Evolutionary conservation across 2,329 filamentous ascomycete genomes (phyloP), one percentile per base, ranked within the genome.

Genomic region (Diaporthe ampelina): DNA sequence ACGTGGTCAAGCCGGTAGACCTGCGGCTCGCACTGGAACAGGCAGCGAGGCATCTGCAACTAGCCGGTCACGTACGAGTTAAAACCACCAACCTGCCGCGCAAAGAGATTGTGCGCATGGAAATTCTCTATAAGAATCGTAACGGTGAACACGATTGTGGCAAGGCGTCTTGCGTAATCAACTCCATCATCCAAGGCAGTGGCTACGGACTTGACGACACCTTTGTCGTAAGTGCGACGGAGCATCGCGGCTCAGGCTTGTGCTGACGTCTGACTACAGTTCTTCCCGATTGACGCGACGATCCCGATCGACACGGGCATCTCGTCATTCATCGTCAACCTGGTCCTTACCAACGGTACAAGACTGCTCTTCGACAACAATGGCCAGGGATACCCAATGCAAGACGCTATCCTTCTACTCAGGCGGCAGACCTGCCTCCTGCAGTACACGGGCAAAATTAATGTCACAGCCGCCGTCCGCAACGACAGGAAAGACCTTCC

Each of bases 271-370:
- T 45, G 26, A 21, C 24, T 45, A 19, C 56, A 70, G 68, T 89
- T 88, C 79, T 87, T 83, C 76, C 85, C 83, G 17, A 79, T 86
- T 50, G 76, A 81, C 43, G 76, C 78, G 59, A 81, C 88, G 73
- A 86, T 94, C 78, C 79, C 88, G 76, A 83, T 90, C 78, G 81
- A 88, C 76, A 84, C 88, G 75, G 85, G 92, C 77, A 88, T 94
- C 81, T 86, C 91, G 68, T 86, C 91, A 77, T 88, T 93, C 83
- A 19, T n/a, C 11, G 29, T 68, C n/a, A 29, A n/a, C 17, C 48
- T 68, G 2, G 21, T 68, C 32, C 63, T 68, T 4, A 4, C 63
- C 8, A 54, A 68, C n/a, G 63, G 48, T n/a, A 68, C 48, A 4
- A 37, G 63, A 19, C 80, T 84, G 65, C 78, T 79, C 2, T 86